Conservation (phyloP, 108 stramenopile genomes). For the Cylindrotheca closterium region DNA sequence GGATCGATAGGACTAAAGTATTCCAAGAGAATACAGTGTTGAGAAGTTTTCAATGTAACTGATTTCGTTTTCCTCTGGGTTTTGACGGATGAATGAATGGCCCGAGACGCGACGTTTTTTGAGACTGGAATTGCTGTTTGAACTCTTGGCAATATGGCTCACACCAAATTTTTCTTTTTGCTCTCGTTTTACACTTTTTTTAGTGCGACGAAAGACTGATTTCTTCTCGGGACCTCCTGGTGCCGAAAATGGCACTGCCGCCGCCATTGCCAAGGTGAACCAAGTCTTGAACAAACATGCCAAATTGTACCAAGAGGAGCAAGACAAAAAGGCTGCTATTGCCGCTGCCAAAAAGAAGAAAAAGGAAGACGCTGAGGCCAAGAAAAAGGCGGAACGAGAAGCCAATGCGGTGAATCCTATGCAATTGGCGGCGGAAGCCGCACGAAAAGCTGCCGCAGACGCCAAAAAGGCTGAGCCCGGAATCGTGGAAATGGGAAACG, state of each 20-base stretch:
- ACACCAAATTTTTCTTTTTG: not conserved
- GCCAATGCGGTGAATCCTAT: conserved; percentile 79
- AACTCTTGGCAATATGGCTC: not conserved
- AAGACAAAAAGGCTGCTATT: conserved; percentile 29
- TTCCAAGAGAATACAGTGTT: not conserved
- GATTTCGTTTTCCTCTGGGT: too few species aligned
- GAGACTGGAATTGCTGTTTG: too few species aligned
- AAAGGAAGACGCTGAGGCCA: not conserved
- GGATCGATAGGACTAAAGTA: not conserved
- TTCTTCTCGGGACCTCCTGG: conserved; percentile 89
- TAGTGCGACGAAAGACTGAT: conserved; percentile 96
- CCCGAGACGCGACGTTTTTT: too few species aligned
- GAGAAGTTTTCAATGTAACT: not conserved
- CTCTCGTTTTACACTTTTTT: not conserved
- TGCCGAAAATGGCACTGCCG: conserved; percentile 22
- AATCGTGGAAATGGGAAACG: not conserved
- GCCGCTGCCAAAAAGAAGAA: too few species aligned
- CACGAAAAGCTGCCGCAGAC: conserved; percentile 7
- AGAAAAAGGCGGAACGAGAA: conserved; percentile 12
- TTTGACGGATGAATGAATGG: too few species aligned
- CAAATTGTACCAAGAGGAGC: conserved; percentile 45
- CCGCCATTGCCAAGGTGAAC: conserved; percentile 76
- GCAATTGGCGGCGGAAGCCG: conserved; percentile 46
- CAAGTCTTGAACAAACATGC: conserved; percentile 77
- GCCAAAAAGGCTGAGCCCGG: conserved; percentile 4